Percentiles rank a stretch among this genome's conserved stretches.
phyloP scores from a whole-genome alignment of 176 grass and related monocot species.

The Oryza officinalis region DNA sequence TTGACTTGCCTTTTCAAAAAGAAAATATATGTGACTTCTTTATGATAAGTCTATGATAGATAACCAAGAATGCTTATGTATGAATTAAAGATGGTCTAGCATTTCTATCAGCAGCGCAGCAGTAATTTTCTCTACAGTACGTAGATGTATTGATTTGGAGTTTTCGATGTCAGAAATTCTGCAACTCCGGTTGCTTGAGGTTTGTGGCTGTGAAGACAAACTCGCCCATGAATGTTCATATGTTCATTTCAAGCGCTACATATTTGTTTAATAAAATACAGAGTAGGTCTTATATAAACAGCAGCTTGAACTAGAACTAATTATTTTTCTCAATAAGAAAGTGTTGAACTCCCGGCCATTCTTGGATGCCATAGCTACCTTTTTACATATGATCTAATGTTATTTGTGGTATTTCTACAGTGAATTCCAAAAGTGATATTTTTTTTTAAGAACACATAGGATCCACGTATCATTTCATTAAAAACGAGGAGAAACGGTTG shows the following conservation, averaged over 20 bases:
- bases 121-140: not conserved
- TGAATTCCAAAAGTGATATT: too few species aligned
- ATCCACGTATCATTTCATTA: too few species aligned
- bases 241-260: not conserved
- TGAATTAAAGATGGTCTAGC: not conserved
- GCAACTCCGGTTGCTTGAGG: not conserved
- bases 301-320: not conserved
- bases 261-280: not conserved
- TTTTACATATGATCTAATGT: not conserved
- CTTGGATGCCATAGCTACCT: not conserved
- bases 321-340: not conserved
- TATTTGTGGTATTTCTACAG: not conserved
- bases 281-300: not conserved
- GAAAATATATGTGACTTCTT: not conserved
- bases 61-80: not conserved
- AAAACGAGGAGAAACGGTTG: too few species aligned
- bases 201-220: not conserved
- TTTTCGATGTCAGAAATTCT: not conserved
- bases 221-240: not conserved
- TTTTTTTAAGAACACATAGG: too few species aligned
- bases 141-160: not conserved
- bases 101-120: not conserved
- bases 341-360: not conserved
- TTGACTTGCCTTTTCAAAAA: too few species aligned
- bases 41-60: not conserved